Base-by-base conservation (phyloP, 306 rosid genomes). In the Delonix regia region DNA sequence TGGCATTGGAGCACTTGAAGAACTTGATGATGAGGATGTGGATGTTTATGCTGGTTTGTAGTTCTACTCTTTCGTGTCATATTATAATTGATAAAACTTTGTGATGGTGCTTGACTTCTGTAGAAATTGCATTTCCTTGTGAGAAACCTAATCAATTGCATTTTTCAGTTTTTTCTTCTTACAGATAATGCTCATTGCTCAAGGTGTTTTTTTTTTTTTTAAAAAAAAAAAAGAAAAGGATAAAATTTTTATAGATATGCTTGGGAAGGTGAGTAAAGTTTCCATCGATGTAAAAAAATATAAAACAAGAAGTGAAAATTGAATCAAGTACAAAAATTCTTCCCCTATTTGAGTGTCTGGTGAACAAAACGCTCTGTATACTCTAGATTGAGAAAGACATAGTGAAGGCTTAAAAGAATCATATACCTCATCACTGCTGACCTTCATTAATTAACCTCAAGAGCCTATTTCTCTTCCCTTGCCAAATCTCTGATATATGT, bases 1-100 rank as follows among this genome's bases (percentile, higher is more conserved):
- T 85, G 99, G 99, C 81, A 93, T 95, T 83, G 99, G 99, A 76
- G 99, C 99, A 47, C 98, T 95, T 62, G 99, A 95, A 85, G 97
- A 95, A 74, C 91, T 87, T 74, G 98, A 91, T 81, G 89, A 84
- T 28, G 99, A 93, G 87, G 99, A 93, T 84, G 98, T 91, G 90
- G 99, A 95, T 81, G 98, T 93, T 61, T 95, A 91, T 89, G 85
- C 93, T 68, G 93, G 99, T 95, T 75, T 74, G 96, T 86, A 70
- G 79, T 81, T 64, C 44, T 61, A 71, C 57, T 22, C 70, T 81
- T 78, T 81, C 72, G 47, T 55, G 79, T 52, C 38, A 48, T 42
- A 53, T 38, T 75, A 41, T 41, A 66, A 53, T 65, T 70, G 21
- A 28, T 69, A 70, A 63, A 28, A 25, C 47, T 42, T 39, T 19